A percentile compares a stretch with the other conserved stretches of the same genome.
Conservation (phyloP, 805 yeast species). For the Isabelozyma pseudorhagii region DNA sequence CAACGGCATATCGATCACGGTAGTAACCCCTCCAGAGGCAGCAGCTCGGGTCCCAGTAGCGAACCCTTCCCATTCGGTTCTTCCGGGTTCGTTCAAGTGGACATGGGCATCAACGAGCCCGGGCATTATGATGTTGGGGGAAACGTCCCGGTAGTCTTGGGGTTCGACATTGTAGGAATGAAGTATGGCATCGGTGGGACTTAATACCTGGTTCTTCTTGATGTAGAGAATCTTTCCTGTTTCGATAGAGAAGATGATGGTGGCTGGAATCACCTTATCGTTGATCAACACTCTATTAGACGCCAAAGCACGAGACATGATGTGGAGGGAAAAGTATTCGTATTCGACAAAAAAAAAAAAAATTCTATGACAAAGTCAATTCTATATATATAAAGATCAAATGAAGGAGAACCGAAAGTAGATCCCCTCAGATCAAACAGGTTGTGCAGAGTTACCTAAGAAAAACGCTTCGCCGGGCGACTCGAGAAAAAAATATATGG, state of each 20-base stretch:
- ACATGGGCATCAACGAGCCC: conserved; percentile 94
- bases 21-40: conserved; percentile 94
- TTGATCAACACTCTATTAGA: conserved; percentile 57
- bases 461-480: too few relatives aligned
- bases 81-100: conserved; percentile 94
- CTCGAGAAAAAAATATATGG: too few relatives aligned
- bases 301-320: conserved; percentile 61
- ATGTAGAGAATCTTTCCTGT: conserved; percentile 56
- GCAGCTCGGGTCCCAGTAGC: conserved; percentile 96
- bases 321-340: background rate
- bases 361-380: too few relatives aligned
- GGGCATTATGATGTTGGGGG: conserved; percentile 71
- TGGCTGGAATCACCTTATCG: conserved; percentile 51
- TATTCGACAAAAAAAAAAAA: too few relatives aligned
- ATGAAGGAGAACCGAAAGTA: too few relatives aligned
- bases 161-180: conserved; percentile 40
- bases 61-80: conserved; percentile 98
- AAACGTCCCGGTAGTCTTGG: conserved; percentile 46
- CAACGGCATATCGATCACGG: conserved; percentile 93
- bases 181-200: conserved; percentile 38
- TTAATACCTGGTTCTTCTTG: conserved; percentile 24
- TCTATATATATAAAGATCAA: too few relatives aligned
- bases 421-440: too few relatives aligned
- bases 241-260: conserved; percentile 55
- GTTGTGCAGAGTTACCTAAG: too few relatives aligned